Evolutionary conservation across 2,329 filamentous ascomycete species (phyloP), one percentile per base, ranked within the genome.

Genomic region (Pseudocercospora eumusae): DNA sequence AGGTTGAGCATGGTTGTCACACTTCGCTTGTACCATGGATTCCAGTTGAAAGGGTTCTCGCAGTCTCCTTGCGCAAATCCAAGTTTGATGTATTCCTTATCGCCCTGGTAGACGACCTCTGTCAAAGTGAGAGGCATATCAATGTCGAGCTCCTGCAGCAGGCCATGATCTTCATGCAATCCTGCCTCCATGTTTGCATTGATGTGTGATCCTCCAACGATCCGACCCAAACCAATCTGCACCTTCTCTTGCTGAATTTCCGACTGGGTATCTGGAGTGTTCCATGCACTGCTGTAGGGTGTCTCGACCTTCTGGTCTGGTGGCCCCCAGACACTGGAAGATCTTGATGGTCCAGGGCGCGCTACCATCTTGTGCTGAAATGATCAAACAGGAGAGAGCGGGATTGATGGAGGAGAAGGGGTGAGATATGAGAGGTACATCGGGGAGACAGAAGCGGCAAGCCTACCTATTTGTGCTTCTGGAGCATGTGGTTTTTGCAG

Each of bases 21-120:
- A 65, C 79, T 77, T 3, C 75, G 73, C 72, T 82, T 83, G 61
- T 77, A 75, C 56, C 71, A 74, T 1, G 69, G 66, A 44, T 74
- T 76, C 71, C 73, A 84, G 70, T 84, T 83, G 76, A 82, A 83
- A 0, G 82, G 82, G 64, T 83, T 82, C 67, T 82, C 77, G 20
- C 73, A 73, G 64, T 84, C 82, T 10, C 75, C 78, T 1, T 76
- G 69, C 1, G 77, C 76, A 63, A 82, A 83, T 36, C 76, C 75
- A 4, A 83, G 75, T 10, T 82, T 71, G 59, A 83, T 76, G 52
- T 76, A 78, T 55, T 82, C 75, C 53, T 78, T 75, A 58, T 74
- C 80, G 62, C 82, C 72, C 53, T 80, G 73, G 47, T 74, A 60
- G n/a, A 75, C 75, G 1, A 75, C 67, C 60, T 80, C 77, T 7